These are phyloP conservation scores for Usnea hakonensis DNA, from an alignment of 495 filamentous ascomycete species.

Conservation along the genomic window DNA sequence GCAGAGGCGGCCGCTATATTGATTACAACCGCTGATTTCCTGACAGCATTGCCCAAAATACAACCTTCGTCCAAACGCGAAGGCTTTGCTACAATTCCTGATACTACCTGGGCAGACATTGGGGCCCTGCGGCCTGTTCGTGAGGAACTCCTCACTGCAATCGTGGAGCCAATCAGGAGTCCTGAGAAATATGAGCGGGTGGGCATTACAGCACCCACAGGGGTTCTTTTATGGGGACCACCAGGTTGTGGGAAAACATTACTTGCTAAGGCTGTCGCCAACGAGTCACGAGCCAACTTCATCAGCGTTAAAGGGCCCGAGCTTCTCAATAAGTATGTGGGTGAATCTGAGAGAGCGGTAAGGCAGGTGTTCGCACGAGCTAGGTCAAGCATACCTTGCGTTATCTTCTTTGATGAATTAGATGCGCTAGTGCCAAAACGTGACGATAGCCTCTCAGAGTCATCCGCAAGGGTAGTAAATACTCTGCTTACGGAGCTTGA, in stretches of 20 bases:
- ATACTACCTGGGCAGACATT: constrained; percentile 91
- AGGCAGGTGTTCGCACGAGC: constrained; percentile 89
- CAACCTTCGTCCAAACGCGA: constrained; percentile 92
- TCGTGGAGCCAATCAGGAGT: constrained; percentile 84
- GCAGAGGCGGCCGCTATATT: constrained; percentile 33
- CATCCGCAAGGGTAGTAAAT: constrained; percentile 85
- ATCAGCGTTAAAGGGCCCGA: constrained; percentile 97
- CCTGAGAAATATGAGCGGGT: constrained; percentile 73
- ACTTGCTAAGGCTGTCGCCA: constrained; percentile 91
- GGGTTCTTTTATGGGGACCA: constrained; percentile 92
- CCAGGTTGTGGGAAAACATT: constrained; percentile 97
- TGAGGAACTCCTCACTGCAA: constrained; percentile 74
- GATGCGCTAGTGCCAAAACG: constrained; percentile 85
- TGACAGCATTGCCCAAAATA: constrained; percentile 71
- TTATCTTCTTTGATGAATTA: constrained; percentile 97
- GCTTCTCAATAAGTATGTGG: constrained; percentile 90
- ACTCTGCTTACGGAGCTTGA: constrained; percentile 95
- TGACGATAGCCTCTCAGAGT: constrained; percentile 72
- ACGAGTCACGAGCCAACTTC: constrained; percentile 93
- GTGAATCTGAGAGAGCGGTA: constrained; percentile 88
- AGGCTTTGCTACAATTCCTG: constrained; percentile 94
- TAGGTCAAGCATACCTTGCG: constrained; percentile 77
- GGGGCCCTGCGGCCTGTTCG: constrained; percentile 76
- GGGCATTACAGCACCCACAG: constrained; percentile 81
- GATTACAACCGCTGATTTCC: constrained; percentile 59